Evolutionary conservation across 352 stramenopile species (phyloP).

Genomic region (Phytophthora pseudosyringae): DNA sequence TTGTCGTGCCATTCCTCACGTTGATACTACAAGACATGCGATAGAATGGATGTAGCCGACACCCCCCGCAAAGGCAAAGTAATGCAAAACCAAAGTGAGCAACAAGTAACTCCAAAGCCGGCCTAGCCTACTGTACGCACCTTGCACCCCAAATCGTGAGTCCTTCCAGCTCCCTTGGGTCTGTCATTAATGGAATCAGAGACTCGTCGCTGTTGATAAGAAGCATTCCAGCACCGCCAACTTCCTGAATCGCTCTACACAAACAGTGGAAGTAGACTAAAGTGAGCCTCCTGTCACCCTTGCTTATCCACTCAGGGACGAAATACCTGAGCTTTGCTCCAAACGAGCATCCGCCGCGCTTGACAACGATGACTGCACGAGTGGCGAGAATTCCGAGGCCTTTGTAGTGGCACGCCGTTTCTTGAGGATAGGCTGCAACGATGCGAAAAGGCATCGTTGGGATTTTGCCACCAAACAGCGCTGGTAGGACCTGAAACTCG

Average conservation of each 20-base stretch:
- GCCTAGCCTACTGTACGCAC: conserved; percentile 31
- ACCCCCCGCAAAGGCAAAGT: conserved; percentile 2
- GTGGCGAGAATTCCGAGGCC: conserved; percentile 63
- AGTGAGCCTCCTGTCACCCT: not conserved
- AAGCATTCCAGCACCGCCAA: conserved; percentile 65
- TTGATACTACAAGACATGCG: conserved; percentile 42
- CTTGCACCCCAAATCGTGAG: conserved; percentile 70
- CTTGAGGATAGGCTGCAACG: conserved; percentile 68
- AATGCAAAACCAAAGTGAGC: conserved; percentile 22
- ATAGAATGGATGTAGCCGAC: conserved; percentile 6
- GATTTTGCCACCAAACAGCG: conserved; percentile 62
- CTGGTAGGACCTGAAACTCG: conserved; percentile 58
- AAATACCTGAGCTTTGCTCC: conserved; percentile 62
- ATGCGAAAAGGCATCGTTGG: conserved; percentile 54
- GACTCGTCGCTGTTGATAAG: conserved; percentile 71
- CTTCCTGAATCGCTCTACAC: conserved; percentile 52
- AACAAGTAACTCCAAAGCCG: not conserved
- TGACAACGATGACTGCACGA: conserved; percentile 71
- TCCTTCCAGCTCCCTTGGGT: conserved; percentile 56
- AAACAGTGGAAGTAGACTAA: not conserved
- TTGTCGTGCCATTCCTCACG: conserved; percentile 47
- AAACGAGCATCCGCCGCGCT: conserved; percentile 72
- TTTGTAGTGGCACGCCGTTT: conserved; percentile 73
- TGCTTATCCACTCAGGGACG: not conserved
- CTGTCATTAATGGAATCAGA: conserved; percentile 67